Percentiles rank a stretch among this genome's conserved stretches.
Conservation (phyloP, 1,139 yeast species). For the Lodderomyces parapsilosis region DNA sequence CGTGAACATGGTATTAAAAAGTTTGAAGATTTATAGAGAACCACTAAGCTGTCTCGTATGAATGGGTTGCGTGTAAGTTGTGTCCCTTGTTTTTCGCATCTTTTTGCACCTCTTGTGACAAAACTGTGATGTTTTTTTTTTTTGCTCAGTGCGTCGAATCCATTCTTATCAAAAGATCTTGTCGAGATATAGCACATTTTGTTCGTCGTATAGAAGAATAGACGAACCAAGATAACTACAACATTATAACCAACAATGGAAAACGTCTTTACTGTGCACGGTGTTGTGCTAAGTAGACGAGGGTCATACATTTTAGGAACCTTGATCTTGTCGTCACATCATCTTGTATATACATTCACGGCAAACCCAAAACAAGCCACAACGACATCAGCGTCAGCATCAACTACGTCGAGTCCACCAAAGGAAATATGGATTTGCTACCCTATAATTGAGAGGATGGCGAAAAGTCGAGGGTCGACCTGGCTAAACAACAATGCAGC, state of each 20-base stretch:
- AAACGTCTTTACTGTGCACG: constrained; percentile 49
- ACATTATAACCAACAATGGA: constrained; percentile 8
- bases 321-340: constrained; percentile 79
- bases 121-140: not conserved
- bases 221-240: not conserved
- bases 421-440: constrained; percentile 91
- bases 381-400: not conserved
- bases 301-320: constrained; percentile 69
- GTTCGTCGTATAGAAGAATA: too few species aligned
- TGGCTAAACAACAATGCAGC: constrained; percentile 21
- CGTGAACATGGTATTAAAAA: constrained; percentile 67
- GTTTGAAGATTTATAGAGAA: constrained; percentile 56
- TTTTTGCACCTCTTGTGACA: not conserved
- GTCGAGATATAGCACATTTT: too few species aligned
- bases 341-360: constrained; percentile 66
- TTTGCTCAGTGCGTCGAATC: not conserved
- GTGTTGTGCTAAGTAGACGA: constrained; percentile 66
- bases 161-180: not conserved
- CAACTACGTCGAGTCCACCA: constrained; percentile 19
- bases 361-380: constrained; percentile 9
- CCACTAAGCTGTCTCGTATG: too few species aligned
- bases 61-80: not conserved
- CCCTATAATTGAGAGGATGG: constrained; percentile 74
- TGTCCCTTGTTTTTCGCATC: not conserved
- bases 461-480: constrained; percentile 56